Base-by-base conservation (phyloP, 2,329 filamentous ascomycete species). In the Clonostachys sp. region DNA sequence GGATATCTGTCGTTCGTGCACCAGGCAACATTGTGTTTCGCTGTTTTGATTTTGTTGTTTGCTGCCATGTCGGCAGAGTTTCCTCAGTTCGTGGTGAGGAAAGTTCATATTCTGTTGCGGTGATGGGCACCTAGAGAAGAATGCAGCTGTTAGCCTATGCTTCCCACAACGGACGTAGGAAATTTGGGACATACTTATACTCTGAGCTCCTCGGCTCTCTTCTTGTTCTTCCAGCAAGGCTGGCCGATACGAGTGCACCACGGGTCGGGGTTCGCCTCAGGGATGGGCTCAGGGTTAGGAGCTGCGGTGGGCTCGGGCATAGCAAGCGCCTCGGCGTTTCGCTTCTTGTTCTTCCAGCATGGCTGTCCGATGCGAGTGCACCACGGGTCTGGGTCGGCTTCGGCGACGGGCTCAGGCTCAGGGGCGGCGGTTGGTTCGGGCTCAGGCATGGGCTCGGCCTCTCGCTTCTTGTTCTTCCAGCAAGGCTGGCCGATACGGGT, bases 281-380 rank as follows among this genome's bases (percentile, higher is more conserved):
- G 47, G 40, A 56, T 56, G 12, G 45, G 24, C n/a, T 18, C n/a
- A 10, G 40, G 30, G 6, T 48, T 34, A 8, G 24, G 24, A 9
- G 24, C 24, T 12, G 39, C 50, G 39, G 62, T 52, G 51, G 64
- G 57, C 16, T 56, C 53, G 43, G 63, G 57, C 45, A 68, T 57
- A 14, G 41, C 14, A 30, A 30, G 24, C 3, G 24, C 24, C 2
- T 42, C 41, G 16, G 41, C 41, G 3, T 42, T 20, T 16, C 41
- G 16, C 41, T 42, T 42, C 41, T 42, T 20, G n/a, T 30, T 18
- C 13, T 70, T 69, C 56, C 58, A 61, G 64, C 73, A 75, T n/a
- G 60, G 55, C 49, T 67, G 60, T 34, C 72, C 71, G 33, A 60
- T 60, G 36, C 61, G 57, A 51, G 63, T 53, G 56, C 73, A 74